These are phyloP conservation scores for Pisolithus marmoratus DNA, from an alignment of 768 basidiomycete genomes.

Conservation along the genomic window DNA sequence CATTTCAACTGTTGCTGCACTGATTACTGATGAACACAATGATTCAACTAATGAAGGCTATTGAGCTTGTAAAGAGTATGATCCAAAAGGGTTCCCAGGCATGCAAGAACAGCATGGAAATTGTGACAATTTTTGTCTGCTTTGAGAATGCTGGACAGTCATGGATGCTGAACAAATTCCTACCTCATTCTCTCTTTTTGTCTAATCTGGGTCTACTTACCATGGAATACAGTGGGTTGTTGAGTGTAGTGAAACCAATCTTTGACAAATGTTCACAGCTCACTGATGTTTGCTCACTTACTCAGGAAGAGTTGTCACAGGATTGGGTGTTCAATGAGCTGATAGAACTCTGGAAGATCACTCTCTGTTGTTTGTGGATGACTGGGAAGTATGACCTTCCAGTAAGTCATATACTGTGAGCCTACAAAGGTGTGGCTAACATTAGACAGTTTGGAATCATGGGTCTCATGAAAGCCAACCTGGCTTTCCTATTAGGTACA, in stretches of 20 bases:
- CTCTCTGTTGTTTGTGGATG: conserved; percentile 40
- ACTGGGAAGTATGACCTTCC: conserved; percentile 41
- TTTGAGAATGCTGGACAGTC: conserved; percentile 26
- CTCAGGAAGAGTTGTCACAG: conserved; percentile 47
- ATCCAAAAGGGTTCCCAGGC: conserved; percentile 45
- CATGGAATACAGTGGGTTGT: conserved; percentile 44
- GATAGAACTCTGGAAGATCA: conserved; percentile 48
- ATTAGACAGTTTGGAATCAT: conserved; percentile 39
- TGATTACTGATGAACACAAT: conserved; percentile 38
- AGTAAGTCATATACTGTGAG: conserved; percentile 35
- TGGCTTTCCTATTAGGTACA: conserved; percentile 42
- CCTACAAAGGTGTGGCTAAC: conserved; percentile 2
- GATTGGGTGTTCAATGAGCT: conserved; percentile 50
- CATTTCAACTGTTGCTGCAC: conserved; percentile 47
- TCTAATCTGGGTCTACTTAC: conserved; percentile 51
- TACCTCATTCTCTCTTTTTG: conserved; percentile 51
- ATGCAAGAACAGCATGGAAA: conserved; percentile 51
- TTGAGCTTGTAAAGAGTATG: conserved; percentile 54
- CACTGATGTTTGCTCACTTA: conserved; percentile 52
- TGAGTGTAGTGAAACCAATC: conserved; percentile 43
- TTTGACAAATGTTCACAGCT: conserved; percentile 49
- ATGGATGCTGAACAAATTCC: conserved; percentile 45
- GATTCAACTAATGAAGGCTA: conserved; percentile 38
- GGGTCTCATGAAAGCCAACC: conserved; percentile 46
- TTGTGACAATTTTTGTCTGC: conserved; percentile 37